Percentiles rank a stretch among this genome's conserved stretches.
Evolutionary conservation across 345 rosid genomes (phyloP).

Genomic region (Citrus inodora): DNA sequence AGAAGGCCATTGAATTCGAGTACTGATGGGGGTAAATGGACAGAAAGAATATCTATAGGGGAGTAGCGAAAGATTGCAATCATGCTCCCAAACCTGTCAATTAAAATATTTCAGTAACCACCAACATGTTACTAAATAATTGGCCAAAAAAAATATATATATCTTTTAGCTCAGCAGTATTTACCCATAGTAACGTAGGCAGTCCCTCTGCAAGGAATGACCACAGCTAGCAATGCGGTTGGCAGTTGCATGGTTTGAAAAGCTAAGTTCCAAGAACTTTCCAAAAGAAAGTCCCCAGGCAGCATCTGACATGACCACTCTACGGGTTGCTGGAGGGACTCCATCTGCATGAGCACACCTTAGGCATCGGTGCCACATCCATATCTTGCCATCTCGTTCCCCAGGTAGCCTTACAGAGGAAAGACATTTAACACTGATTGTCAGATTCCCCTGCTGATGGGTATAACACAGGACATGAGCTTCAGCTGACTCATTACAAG

Average conservation of each 20-base stretch:
- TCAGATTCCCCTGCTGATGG: slow-evolving; percentile 97
- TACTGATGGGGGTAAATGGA: slow-evolving; percentile 67
- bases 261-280: slow-evolving; percentile 94
- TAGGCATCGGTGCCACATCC: slow-evolving; percentile 99
- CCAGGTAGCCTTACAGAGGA: slow-evolving; percentile 74
- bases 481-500: slow-evolving; percentile 81
- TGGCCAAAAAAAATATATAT: neutral
- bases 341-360: slow-evolving; percentile 81
- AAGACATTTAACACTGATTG: slow-evolving; percentile 74
- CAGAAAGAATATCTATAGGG: slow-evolving; percentile 81
- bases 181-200: slow-evolving; percentile 97
- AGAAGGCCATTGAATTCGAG: slow-evolving; percentile 61
- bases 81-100: slow-evolving; percentile 85
- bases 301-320: slow-evolving; percentile 97
- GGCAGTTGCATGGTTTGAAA: slow-evolving; percentile 96
- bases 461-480: slow-evolving; percentile 89
- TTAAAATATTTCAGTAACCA: slow-evolving; percentile 14
- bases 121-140: neutral
- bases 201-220: slow-evolving; percentile 96
- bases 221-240: slow-evolving; percentile 98
- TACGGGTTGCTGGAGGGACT: slow-evolving; percentile 91
- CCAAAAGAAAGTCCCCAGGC: slow-evolving; percentile 99
- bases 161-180: slow-evolving; percentile 2
- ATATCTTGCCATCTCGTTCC: slow-evolving; percentile 88
- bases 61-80: slow-evolving; percentile 97